phyloP scores from a whole-genome alignment of 306 rosid genomes.

The Cicer judaicum region DNA sequence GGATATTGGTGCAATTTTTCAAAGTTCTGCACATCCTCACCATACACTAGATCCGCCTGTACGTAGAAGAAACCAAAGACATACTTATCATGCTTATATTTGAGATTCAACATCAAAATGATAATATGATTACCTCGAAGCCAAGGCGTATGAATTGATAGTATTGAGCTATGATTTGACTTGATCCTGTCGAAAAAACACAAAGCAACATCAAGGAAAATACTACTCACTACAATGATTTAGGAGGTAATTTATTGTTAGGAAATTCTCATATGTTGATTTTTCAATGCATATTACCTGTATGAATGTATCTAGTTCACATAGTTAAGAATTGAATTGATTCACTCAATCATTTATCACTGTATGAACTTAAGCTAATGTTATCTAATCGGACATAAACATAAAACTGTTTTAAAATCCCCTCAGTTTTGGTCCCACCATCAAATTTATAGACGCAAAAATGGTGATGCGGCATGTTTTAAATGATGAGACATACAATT shows the following conservation, averaged over 20 bases:
- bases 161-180: slow-evolving; percentile 92
- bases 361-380: background rate
- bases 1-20: too few relatives aligned
- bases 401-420: too few relatives aligned
- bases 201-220: background rate
- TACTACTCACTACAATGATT: background rate
- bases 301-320: background rate
- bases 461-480: too few relatives aligned
- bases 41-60: too few relatives aligned
- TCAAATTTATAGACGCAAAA: too few relatives aligned
- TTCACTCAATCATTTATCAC: background rate
- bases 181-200: slow-evolving; percentile 66
- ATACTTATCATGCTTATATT: slow-evolving; percentile 21
- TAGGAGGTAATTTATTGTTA: background rate
- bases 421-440: too few relatives aligned
- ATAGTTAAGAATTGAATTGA: slow-evolving; percentile 4
- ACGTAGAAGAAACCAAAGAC: background rate
- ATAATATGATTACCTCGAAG: slow-evolving; percentile 62
- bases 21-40: too few relatives aligned
- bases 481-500: too few relatives aligned
- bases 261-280: background rate
- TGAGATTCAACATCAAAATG: slow-evolving; percentile 10
- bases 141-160: slow-evolving; percentile 87
- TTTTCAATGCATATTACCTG: background rate
- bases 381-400: too few relatives aligned